phyloP scores from a whole-genome alignment of 1,139 yeast species.

The Diutina mesorugosa region DNA sequence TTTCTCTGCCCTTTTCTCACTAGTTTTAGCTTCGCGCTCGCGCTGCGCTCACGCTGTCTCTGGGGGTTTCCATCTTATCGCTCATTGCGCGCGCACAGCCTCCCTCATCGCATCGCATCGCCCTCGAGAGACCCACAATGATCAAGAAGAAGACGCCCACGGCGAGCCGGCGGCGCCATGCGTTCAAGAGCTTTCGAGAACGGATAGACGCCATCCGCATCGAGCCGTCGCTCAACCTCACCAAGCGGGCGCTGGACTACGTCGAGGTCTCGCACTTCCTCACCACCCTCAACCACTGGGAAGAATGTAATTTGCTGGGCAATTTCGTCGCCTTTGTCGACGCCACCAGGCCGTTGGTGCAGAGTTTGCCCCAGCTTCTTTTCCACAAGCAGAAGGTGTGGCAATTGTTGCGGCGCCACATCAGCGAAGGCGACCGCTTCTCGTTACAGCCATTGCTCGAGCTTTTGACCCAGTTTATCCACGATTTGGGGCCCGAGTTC shows the following conservation, averaged over 20 bases:
- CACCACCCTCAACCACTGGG: slow-evolving; percentile 77
- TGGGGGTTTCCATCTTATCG: background rate
- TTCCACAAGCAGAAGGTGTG: slow-evolving; percentile 59
- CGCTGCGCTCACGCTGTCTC: too few species aligned
- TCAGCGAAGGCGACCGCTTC: slow-evolving; percentile 45
- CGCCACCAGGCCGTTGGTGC: slow-evolving; percentile 39
- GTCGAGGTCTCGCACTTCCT: slow-evolving; percentile 70
- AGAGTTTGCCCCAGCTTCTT: slow-evolving; percentile 70
- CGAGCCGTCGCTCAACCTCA: slow-evolving; percentile 62
- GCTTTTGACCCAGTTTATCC: slow-evolving; percentile 72
- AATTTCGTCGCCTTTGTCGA: slow-evolving; percentile 54
- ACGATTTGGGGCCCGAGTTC: slow-evolving; percentile 88
- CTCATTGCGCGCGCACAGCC: background rate
- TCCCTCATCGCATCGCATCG: background rate
- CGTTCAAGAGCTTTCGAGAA: slow-evolving; percentile 68
- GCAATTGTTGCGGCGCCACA: slow-evolving; percentile 34
- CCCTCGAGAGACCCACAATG: background rate
- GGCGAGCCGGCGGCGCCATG: slow-evolving; percentile 24
- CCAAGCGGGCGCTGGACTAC: slow-evolving; percentile 53
- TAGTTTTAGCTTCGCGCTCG: too few species aligned
- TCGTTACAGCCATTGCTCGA: slow-evolving; percentile 79
- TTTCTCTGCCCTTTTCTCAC: too few species aligned
- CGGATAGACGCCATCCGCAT: slow-evolving; percentile 75
- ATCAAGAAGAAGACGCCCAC: background rate
- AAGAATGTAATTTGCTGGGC: slow-evolving; percentile 70